Base-by-base conservation (phyloP, 225 moss, liverwort and hornwort species). In the Marchantia paleacea region DNA sequence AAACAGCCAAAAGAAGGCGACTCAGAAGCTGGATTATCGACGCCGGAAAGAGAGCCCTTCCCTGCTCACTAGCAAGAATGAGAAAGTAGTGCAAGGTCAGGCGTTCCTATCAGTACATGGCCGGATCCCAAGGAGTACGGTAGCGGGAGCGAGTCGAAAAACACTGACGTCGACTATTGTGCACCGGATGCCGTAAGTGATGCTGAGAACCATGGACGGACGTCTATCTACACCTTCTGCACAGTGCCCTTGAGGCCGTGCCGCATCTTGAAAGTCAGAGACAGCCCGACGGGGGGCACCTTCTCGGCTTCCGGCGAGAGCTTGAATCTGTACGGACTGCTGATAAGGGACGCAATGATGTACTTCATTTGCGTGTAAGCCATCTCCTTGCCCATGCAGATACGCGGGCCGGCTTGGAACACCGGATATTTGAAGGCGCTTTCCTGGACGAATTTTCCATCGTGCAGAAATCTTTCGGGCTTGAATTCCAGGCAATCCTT, bases 381-480 rank as follows among this genome's bases (percentile, higher is more conserved):
- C 71, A 72, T 72, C 71, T 72, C 71, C 71, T 72, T 72, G 20
- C 71, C 71, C 39, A 72, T 26, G 39, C 71, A 72, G 20, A 72
- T 72, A 1, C 71, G 31, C 12, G 39, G 71, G 8, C 71, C 71
- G 16, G 71, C 71, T 50, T 30, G 71, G 39, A 72, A 72, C 13
- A 66, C 29, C 52, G 67, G n/a, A 69, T 52, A 80, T 69, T 80
- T 80, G 79, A 69, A 80, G 0, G 51, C 12, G 69, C 39, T 68
- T 49, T 71, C 79, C 24, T 52, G 67, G 12, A 50, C 64, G 26
- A 69, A 69, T 25, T 52, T 49, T 53, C 79, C 16, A 0, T 70
- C 69, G 29, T 80, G 50, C 7, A 80, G 69, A 69, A 69, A 80
- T 12, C 79, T 8, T 52, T 80, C 79, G 18, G 79, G 79, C 79